Conservation (phyloP, 2,329 filamentous ascomycete species). For the Aspergillus bombycis region DNA sequence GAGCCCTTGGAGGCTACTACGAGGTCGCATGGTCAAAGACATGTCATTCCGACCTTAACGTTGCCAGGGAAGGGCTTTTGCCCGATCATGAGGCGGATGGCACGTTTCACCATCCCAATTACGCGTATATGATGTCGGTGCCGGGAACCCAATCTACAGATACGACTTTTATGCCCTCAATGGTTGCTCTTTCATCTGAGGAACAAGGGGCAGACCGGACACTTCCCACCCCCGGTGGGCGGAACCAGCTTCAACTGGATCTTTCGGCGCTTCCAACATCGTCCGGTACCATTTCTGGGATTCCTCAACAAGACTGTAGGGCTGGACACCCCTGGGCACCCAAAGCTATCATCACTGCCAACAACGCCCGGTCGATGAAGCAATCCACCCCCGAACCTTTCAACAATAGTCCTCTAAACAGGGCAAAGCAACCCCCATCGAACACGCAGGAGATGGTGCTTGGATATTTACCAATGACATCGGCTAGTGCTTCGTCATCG, state of each 20-base stretch:
- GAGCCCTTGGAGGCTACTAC: slow-evolving; percentile 32
- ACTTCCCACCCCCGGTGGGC: slow-evolving; percentile 39
- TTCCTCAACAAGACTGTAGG: slow-evolving; percentile 27
- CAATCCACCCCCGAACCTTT: slow-evolving; percentile 25
- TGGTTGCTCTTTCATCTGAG: slow-evolving; percentile 26
- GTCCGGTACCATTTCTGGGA: slow-evolving; percentile 20
- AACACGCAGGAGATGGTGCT: slow-evolving; percentile 34
- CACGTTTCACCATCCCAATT: slow-evolving; percentile 27
- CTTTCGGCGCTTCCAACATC: slow-evolving; percentile 16
- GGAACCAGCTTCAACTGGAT: slow-evolving; percentile 24
- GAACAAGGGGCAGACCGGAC: slow-evolving; percentile 36
- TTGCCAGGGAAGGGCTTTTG: slow-evolving; percentile 30
- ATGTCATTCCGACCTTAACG: slow-evolving; percentile 31
- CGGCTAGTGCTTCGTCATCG: slow-evolving; percentile 20
- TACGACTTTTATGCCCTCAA: slow-evolving; percentile 15
- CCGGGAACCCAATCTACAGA: slow-evolving; percentile 31
- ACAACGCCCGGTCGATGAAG: slow-evolving; percentile 23
- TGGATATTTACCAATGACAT: slow-evolving; percentile 30
- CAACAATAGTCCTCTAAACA: slow-evolving; percentile 21
- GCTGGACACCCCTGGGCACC: slow-evolving; percentile 17
- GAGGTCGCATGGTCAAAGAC: slow-evolving; percentile 31
- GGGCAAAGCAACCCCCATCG: slow-evolving; percentile 24
- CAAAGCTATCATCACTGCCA: slow-evolving; percentile 15
- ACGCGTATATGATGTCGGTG: slow-evolving; percentile 36
- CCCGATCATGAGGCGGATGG: slow-evolving; percentile 32